phyloP scores from a whole-genome alignment of 148 eudicot genomes.

The Rhododendron kiyosumense region DNA sequence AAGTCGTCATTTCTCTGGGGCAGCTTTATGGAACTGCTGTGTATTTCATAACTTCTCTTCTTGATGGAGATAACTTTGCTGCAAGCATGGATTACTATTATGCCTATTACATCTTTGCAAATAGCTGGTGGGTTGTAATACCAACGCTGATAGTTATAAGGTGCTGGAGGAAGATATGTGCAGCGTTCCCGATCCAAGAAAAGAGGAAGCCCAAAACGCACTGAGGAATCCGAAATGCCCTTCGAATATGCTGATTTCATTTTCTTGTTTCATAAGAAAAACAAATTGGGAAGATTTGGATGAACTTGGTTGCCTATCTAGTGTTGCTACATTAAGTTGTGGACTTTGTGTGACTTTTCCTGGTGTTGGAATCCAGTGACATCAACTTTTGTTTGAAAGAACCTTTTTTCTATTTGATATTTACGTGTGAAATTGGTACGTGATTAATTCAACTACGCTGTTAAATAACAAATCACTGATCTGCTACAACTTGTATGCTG shows the following conservation, averaged over 20 bases:
- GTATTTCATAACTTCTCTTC: conserved; percentile 62
- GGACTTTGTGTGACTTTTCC: background rate
- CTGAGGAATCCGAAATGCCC: conserved; percentile 5
- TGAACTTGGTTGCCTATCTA: background rate
- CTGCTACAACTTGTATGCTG: background rate
- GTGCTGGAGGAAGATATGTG: conserved; percentile 85
- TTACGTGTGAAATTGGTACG: background rate
- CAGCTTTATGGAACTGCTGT: conserved; percentile 82
- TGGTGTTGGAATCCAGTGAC: background rate
- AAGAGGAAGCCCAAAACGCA: conserved; percentile 55
- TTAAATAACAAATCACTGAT: background rate
- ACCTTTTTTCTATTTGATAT: background rate
- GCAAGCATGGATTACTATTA: conserved; percentile 46
- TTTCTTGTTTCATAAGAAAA: background rate
- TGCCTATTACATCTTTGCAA: conserved; percentile 64
- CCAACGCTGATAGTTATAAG: conserved; percentile 55
- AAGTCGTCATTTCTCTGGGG: conserved; percentile 64
- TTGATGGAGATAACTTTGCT: conserved; percentile 80
- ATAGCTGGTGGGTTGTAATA: conserved; percentile 65
- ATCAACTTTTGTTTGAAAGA: background rate
- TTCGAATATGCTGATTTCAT: background rate
- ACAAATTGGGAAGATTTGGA: background rate
- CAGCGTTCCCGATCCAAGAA: conserved; percentile 32
- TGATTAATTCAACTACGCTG: background rate
- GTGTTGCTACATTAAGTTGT: background rate